Evolutionary conservation across 495 filamentous ascomycete species (phyloP).

Genomic region (Daldinia grandis): DNA sequence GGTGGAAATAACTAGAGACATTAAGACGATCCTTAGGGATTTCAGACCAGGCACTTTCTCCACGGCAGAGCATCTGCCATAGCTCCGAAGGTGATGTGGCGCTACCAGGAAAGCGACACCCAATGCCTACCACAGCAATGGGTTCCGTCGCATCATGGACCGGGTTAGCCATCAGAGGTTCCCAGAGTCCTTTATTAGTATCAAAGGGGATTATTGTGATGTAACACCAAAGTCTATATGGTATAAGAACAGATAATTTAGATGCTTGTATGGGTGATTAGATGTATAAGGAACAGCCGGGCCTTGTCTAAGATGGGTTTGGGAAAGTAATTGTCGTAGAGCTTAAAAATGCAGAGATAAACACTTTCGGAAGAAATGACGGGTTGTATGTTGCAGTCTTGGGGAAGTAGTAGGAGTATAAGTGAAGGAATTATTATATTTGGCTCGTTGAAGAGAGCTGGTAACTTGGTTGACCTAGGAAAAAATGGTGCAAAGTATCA

Average conservation of each 20-base stretch:
- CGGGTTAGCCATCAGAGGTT: slow-evolving; percentile 6
- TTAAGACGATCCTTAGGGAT: slow-evolving; percentile 73
- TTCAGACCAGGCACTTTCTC: slow-evolving; percentile 60
- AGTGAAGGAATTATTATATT: neutral
- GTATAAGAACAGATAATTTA: neutral
- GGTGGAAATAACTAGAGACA: slow-evolving; percentile 70
- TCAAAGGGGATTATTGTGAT: neutral
- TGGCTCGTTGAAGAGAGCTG: neutral
- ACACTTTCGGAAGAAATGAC: neutral
- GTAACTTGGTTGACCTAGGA: neutral
- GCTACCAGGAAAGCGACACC: slow-evolving; percentile 59
- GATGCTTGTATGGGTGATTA: neutral
- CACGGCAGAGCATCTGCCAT: slow-evolving; percentile 64
- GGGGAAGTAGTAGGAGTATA: neutral
- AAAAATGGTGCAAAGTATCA: neutral
- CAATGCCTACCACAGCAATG: slow-evolving; percentile 63
- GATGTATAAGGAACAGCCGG: neutral
- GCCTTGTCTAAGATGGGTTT: neutral
- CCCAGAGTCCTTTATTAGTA: neutral
- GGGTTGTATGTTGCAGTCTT: neutral
- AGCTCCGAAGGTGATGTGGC: slow-evolving; percentile 59
- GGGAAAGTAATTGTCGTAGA: neutral
- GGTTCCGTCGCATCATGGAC: slow-evolving; percentile 40
- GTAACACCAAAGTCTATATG: neutral
- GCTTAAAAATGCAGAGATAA: neutral